Evolutionary conservation across 176 grass and related monocot genomes (phyloP), one percentile per base, ranked within the genome.

Genomic region (Triticum timopheevii): DNA sequence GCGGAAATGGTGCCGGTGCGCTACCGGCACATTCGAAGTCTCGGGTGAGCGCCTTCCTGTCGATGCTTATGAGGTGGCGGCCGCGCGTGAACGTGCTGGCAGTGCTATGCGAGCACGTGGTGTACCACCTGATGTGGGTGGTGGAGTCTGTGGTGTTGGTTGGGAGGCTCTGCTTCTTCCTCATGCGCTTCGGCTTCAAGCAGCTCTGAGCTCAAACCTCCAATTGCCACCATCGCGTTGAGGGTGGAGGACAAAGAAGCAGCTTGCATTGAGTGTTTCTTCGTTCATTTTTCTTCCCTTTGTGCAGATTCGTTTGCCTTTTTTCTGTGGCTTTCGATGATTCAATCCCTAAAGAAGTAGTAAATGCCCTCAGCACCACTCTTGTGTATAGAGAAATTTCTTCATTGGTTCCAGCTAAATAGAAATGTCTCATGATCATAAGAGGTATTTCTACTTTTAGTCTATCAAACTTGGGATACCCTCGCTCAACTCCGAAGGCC

Each of bases 111-210:
- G 69, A 61, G 74, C 35, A 86, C 27, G 87, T 33, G 69, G 76
- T 66, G 50, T 94, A 89, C 90, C 78, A 89, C 69, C 42, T 94
- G 86, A 84, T 94, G 49, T 94, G 92, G 92, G 5, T 94, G 23
- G 83, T 92, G 11, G 87, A 94, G 77, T 90, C 89, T 25, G 54
- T 94, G 10, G 92, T 94, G 47, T 84, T 94, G 33, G 73, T 95
- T 19, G 81, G 68, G 3, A 80, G 83, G 82, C 85, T 95, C 20
- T 23, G 76, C 61, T 61, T 88, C 82, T 95, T 95, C 88, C 85
- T 95, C 82, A 22, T 88, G 84, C 90, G 93, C 58, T 95, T 92
- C 68, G 90, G 93, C 0, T 78, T 91, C 87, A 89, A 79, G 61
- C 76, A 74, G 83, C 70, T 89, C 19, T 89, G 61, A 85, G 5